Conservation (phyloP, 257 asterid genomes). For the Nicotiana tomentosiformis region DNA sequence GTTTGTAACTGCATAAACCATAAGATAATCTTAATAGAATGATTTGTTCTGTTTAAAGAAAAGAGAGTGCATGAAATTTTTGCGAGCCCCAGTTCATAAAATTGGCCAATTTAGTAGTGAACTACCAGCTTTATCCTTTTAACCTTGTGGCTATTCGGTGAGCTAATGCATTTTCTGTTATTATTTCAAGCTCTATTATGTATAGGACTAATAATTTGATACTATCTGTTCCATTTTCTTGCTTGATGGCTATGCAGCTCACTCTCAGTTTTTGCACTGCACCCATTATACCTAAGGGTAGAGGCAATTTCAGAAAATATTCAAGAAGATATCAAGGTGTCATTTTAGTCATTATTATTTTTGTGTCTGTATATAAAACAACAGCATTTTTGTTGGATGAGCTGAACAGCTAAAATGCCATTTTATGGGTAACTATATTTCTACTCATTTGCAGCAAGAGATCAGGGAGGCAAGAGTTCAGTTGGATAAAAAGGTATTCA, state of each 20-base stretch:
- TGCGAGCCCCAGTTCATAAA: neutral
- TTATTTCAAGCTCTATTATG: neutral
- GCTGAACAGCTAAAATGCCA: neutral
- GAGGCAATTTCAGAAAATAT: constrained; percentile 66
- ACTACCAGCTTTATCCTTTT: neutral
- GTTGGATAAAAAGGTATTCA: constrained; percentile 70
- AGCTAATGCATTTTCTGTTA: constrained; percentile 2
- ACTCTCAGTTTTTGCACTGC: constrained; percentile 95
- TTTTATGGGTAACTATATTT: neutral
- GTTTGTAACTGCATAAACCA: constrained; percentile 4
- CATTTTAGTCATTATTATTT: constrained; percentile 2
- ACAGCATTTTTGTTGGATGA: neutral
- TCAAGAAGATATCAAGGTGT: constrained; percentile 67
- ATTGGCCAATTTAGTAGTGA: neutral
- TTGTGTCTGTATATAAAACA: neutral
- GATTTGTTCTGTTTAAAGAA: neutral
- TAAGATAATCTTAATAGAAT: neutral
- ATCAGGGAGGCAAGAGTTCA: constrained; percentile 46
- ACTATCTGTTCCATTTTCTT: constrained; percentile 9
- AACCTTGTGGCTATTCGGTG: neutral
- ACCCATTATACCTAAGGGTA: constrained; percentile 93
- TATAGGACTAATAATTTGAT: neutral
- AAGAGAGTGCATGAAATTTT: neutral
- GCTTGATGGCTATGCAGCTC: constrained; percentile 53
- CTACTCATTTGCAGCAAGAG: constrained; percentile 54